Evolutionary conservation across 768 basidiomycete species (phyloP), one percentile per base, ranked within the genome.

Genomic region (Lentinula sp.): DNA sequence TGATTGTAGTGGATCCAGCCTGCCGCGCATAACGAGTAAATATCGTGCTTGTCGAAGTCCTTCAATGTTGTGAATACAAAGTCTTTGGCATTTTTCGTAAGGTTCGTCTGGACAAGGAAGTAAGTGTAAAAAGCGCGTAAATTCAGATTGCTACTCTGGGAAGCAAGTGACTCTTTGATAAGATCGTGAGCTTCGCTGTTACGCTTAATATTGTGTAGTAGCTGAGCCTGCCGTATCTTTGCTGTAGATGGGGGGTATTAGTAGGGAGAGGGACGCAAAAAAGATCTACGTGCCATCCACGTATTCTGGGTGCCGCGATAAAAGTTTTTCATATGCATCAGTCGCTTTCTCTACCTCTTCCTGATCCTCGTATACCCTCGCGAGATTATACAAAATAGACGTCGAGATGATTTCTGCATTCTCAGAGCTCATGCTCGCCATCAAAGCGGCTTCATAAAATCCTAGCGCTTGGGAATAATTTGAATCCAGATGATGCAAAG

Each of bases 271-370:
- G 4, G n/a, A 7, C 9, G 58, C 39, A 41, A 46, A 33, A 33
- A 56, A 50, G n/a, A 36, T 41, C 54, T 57, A 37, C 89, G 51
- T 65, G 96, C 95, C 96, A 70, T 98, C 96, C 23, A 95, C 84
- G 70, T 96, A 98, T 74, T 98, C 97, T 1, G 95, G 93, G 78
- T 98, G 96, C 57, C 90, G 81, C n/a, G 84, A 76, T 39, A 98
- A 73, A 8, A 98, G 79, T 72, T 94, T 93, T 52, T 88, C 85
- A 67, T 95, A 98, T 1, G 92, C 93, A 65, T 90, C 91, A 64
- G 81, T 87, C 2, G 96, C 95, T 62, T 87, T 79, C 1, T 73
- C 79, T 4, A 81, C 79, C 39, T 92, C 87, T 1, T 89, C 89
- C 57, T 83, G 79, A 51, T 94, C 93, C 72, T 99, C 97, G 67